Evolutionary conservation across 2,329 filamentous ascomycete genomes (phyloP).

Genomic region (Fusarium verticillioides): DNA sequence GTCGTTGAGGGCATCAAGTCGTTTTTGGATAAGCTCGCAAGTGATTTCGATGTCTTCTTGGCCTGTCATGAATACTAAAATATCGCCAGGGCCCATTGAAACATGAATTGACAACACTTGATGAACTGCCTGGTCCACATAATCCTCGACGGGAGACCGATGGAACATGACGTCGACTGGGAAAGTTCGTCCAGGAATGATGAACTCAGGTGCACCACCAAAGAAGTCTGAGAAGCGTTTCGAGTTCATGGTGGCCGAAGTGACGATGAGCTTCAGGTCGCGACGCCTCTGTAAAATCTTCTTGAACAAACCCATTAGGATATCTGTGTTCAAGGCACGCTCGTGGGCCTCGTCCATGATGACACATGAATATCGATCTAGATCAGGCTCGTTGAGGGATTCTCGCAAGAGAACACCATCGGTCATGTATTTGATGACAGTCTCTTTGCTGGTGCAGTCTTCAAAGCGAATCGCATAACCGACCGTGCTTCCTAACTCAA

Average conservation of each 20-base stretch:
- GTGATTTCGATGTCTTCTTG: constrained; percentile 99
- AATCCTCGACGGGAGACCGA: constrained; percentile 94
- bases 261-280: constrained; percentile 96
- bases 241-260: constrained; percentile 98
- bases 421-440: constrained; percentile 98
- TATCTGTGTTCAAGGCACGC: constrained; percentile 94
- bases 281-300: constrained; percentile 91
- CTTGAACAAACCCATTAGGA: constrained; percentile 97
- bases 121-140: constrained; percentile 96
- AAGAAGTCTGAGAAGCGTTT: constrained; percentile 97
- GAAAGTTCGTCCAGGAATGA: constrained; percentile 95
- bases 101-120: constrained; percentile 96
- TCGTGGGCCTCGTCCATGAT: constrained; percentile 99
- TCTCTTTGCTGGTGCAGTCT: constrained; percentile 96
- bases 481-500: constrained; percentile 85
- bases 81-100: constrained; percentile 91
- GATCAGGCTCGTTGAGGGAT: constrained; percentile 88
- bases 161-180: constrained; percentile 97
- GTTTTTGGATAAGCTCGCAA: constrained; percentile 90
- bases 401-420: constrained; percentile 95
- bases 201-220: constrained; percentile 94
- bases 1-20: constrained; percentile 89
- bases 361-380: constrained; percentile 96
- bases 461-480: constrained; percentile 99
- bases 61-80: constrained; percentile 98